Conservation (phyloP, 2,329 filamentous ascomycete species). For the Sarocladium brachiariae region DNA sequence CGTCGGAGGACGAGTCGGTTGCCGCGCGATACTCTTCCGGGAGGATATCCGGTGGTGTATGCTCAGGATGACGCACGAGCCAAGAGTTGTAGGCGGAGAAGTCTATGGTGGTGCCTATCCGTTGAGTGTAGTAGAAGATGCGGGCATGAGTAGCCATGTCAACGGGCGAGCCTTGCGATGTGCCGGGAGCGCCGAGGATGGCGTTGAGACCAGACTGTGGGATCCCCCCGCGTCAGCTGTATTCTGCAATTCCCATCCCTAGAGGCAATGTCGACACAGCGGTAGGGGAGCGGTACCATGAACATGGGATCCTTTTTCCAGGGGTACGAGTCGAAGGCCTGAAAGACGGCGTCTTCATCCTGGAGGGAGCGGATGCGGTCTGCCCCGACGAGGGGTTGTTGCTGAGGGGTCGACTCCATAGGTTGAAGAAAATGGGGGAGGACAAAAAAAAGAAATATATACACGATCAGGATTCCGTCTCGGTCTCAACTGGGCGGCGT, state of each 20-base stretch:
- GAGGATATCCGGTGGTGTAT: conserved; percentile 28
- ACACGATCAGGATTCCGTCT: too few species aligned
- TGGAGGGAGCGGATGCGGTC: conserved; percentile 32
- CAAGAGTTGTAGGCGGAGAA: conserved; percentile 63
- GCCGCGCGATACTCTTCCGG: conserved; percentile 19
- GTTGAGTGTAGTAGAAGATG: conserved; percentile 56
- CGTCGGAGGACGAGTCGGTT: not conserved
- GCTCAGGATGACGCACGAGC: conserved; percentile 33
- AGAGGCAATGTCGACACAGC: too few species aligned
- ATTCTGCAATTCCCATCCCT: too few species aligned
- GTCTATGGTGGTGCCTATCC: conserved; percentile 49
- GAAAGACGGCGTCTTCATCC: conserved; percentile 41
- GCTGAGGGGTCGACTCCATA: conserved; percentile 13
- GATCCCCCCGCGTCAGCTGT: too few species aligned
- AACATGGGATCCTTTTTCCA: conserved; percentile 65
- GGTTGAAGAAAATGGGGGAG: not conserved
- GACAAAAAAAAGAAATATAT: not conserved
- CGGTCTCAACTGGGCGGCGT: too few species aligned
- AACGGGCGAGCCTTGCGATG: conserved; percentile 38
- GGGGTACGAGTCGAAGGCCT: conserved; percentile 57
- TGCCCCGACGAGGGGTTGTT: conserved; percentile 22
- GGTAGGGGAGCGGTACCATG: conserved; percentile 39
- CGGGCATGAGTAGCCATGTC: conserved; percentile 61
- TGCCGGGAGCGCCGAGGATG: conserved; percentile 51
- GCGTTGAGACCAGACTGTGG: conserved; percentile 51